These are phyloP conservation scores for Rhynchosporium graminicola DNA, from an alignment of 2,329 filamentous ascomycete genomes.

Conservation along the genomic window DNA sequence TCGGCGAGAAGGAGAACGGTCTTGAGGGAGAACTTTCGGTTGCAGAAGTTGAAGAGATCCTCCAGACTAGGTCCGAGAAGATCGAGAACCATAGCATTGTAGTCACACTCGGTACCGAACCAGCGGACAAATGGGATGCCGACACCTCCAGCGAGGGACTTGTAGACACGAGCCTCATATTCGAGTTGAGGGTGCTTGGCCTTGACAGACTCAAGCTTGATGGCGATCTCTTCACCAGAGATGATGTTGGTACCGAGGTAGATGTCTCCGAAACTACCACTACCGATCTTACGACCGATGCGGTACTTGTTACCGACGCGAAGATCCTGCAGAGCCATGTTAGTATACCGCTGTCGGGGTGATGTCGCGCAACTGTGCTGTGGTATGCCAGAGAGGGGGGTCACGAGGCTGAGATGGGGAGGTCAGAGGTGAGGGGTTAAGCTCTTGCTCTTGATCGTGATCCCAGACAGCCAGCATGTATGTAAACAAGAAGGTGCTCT, in stretches of 20 bases:
- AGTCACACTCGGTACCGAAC: slow-evolving; percentile 99
- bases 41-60: slow-evolving; percentile 99
- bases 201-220: slow-evolving; percentile 99
- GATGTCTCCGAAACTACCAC: slow-evolving; percentile 96
- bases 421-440: slow-evolving; percentile 11
- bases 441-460: slow-evolving; percentile 24
- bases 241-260: slow-evolving; percentile 99
- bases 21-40: slow-evolving; percentile 99
- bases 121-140: slow-evolving; percentile 98
- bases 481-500: slow-evolving; percentile 38
- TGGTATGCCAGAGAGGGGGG: slow-evolving; percentile 7
- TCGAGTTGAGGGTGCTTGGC: slow-evolving; percentile 98
- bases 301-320: slow-evolving; percentile 99
- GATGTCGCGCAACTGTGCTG: slow-evolving; percentile 13
- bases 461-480: slow-evolving; percentile 28
- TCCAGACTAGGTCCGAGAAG: slow-evolving; percentile 93
- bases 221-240: slow-evolving; percentile 98
- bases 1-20: slow-evolving; percentile 95
- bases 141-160: slow-evolving; percentile 89
- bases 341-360: slow-evolving; percentile 25
- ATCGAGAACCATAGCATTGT: slow-evolving; percentile 99
- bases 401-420: slow-evolving; percentile 10
- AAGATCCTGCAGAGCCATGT: slow-evolving; percentile 70
- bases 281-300: slow-evolving; percentile 98
- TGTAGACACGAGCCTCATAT: slow-evolving; percentile 95